Percentiles rank a stretch among this genome's conserved stretches.
These are phyloP conservation scores for Vigna nakashimae DNA, from an alignment of 306 rosid species.

Conservation along the genomic window DNA sequence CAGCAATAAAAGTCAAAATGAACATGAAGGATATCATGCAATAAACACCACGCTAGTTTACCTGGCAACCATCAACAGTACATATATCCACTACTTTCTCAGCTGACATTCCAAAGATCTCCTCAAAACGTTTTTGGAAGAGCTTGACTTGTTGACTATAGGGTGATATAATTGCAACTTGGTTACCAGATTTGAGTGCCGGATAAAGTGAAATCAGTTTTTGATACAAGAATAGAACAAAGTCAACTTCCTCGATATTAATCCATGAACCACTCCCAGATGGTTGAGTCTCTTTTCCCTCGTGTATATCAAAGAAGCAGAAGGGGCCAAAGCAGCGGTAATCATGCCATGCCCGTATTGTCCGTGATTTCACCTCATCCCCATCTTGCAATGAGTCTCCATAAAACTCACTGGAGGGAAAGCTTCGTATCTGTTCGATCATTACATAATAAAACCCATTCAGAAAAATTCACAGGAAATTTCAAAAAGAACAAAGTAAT, in stretches of 20 bases:
- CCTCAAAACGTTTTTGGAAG: constrained; percentile 75
- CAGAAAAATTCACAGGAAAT: constrained; percentile 26
- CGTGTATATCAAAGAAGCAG: constrained; percentile 82
- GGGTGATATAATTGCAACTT: constrained; percentile 86
- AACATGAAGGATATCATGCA: constrained; percentile 34
- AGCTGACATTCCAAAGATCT: constrained; percentile 72
- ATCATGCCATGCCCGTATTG: constrained; percentile 77
- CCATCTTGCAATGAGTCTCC: constrained; percentile 82
- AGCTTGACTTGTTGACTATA: constrained; percentile 86
- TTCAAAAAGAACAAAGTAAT: constrained; percentile 13
- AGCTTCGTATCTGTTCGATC: constrained; percentile 78
- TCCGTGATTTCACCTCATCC: constrained; percentile 57
- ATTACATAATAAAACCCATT: constrained; percentile 31
- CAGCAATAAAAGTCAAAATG: background rate
- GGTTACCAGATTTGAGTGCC: constrained; percentile 72
- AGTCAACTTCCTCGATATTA: constrained; percentile 82
- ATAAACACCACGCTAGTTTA: constrained; percentile 46
- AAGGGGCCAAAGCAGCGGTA: constrained; percentile 91
- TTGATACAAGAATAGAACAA: constrained; percentile 78
- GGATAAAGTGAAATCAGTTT: constrained; percentile 76
- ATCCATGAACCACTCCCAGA: constrained; percentile 83
- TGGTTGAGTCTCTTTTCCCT: constrained; percentile 74
- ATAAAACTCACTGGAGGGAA: constrained; percentile 91
- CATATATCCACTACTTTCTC: constrained; percentile 84
- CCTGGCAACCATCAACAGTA: constrained; percentile 98